A percentile compares a stretch with the other conserved stretches of the same genome.
phyloP scores from a whole-genome alignment of 352 stramenopile genomes.

The Phytopythium vexans region DNA sequence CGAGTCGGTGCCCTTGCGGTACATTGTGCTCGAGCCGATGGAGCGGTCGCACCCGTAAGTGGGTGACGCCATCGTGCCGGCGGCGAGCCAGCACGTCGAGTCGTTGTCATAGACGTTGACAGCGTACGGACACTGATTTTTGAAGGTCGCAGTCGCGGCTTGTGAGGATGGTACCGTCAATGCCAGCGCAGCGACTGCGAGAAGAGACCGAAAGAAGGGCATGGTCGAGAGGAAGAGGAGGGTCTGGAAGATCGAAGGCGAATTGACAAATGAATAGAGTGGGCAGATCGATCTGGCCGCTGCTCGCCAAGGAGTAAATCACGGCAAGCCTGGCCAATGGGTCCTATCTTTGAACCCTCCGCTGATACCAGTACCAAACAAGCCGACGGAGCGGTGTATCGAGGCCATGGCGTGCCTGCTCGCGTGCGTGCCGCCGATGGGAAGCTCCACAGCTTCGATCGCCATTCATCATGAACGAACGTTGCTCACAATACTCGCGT shows the following conservation, averaged over 20 bases:
- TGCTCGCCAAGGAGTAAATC: not conserved
- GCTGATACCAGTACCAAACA: too few relatives aligned
- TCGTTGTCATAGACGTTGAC: slow-evolving; percentile 16
- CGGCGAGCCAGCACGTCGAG: slow-evolving; percentile 7
- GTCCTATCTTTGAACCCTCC: too few relatives aligned
- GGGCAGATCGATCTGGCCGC: not conserved
- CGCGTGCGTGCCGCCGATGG: too few relatives aligned
- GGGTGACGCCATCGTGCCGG: not conserved
- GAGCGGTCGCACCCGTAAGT: slow-evolving; percentile 7
- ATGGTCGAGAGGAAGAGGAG: not conserved
- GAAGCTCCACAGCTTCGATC: too few relatives aligned
- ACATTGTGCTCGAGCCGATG: slow-evolving; percentile 15
- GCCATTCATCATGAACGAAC: too few relatives aligned
- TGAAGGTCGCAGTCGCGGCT: slow-evolving; percentile 11
- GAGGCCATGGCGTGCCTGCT: too few relatives aligned
- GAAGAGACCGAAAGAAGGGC: not conserved
- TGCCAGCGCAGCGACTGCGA: not conserved
- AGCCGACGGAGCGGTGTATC: too few relatives aligned
- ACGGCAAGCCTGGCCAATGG: too few relatives aligned
- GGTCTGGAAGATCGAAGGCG: not conserved
- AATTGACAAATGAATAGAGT: not conserved
- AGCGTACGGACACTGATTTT: slow-evolving; percentile 18
- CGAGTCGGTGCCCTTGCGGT: slow-evolving; percentile 8
- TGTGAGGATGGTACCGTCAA: not conserved
- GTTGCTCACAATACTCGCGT: too few relatives aligned